phyloP scores from a whole-genome alignment of 257 asterid species.

The Nicotiana knightiana region DNA sequence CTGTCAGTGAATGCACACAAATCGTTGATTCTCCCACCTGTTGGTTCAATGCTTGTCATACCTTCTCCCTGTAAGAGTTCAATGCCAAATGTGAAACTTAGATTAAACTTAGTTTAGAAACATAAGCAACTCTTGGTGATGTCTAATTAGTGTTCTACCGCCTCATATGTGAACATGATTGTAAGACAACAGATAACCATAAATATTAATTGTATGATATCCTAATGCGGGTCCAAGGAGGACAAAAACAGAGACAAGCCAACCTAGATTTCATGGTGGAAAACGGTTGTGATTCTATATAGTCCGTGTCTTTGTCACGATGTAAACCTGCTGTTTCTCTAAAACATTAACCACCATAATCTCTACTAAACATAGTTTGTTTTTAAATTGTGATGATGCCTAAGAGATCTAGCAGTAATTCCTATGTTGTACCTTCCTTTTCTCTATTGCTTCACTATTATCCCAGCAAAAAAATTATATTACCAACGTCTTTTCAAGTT shows the following conservation, averaged over 20 bases:
- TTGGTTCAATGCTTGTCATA: constrained; percentile 92
- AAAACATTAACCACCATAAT: neutral
- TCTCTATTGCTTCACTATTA: neutral
- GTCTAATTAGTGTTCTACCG: neutral
- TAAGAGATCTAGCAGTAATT: neutral
- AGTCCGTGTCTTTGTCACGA: neutral
- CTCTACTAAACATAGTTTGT: neutral
- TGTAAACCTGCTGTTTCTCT: neutral
- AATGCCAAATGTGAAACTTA: constrained; percentile 3
- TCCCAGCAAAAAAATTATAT: neutral
- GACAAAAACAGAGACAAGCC: neutral
- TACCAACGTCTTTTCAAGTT: neutral
- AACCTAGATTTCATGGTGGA: neutral
- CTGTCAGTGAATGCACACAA: constrained; percentile 70
- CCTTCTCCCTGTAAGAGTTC: constrained; percentile 73
- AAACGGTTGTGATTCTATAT: neutral
- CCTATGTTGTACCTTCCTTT: neutral
- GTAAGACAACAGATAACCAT: neutral
- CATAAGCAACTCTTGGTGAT: neutral
- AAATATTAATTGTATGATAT: neutral
- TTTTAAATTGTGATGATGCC: neutral
- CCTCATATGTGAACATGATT: neutral
- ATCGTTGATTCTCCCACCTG: constrained; percentile 81
- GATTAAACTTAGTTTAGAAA: neutral
- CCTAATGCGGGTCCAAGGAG: neutral